phyloP scores from a whole-genome alignment of 306 rosid genomes.

The Ormosia semicastrata region DNA sequence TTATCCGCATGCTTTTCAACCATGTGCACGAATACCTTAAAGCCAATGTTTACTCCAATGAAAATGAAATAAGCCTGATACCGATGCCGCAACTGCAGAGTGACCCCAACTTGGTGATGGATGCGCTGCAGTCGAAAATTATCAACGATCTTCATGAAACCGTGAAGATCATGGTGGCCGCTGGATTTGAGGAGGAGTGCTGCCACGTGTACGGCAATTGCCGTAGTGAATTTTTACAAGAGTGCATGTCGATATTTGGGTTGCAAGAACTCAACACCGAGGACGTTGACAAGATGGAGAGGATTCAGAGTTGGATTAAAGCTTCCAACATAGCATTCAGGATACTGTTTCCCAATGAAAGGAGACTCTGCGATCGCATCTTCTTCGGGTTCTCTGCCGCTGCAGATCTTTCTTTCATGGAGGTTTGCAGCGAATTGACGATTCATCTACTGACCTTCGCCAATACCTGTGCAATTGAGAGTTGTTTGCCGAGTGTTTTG shows the following conservation, averaged over 20 bases:
- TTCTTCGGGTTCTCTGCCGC: conserved; percentile 62
- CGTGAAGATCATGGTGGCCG: conserved; percentile 58
- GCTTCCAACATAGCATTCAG: conserved; percentile 46
- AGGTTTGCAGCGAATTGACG: conserved; percentile 59
- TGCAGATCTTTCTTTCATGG: conserved; percentile 61
- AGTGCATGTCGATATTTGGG: conserved; percentile 60
- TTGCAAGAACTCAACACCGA: conserved; percentile 52
- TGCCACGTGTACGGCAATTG: conserved; percentile 56
- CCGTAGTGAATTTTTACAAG: conserved; percentile 60
- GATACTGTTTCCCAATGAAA: conserved; percentile 63
- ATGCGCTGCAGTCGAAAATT: conserved; percentile 51
- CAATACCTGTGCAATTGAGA: conserved; percentile 50
- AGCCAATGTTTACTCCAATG: too few relatives aligned
- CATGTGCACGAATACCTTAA: neutral
- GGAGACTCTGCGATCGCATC: conserved; percentile 61
- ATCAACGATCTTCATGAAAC: conserved; percentile 62
- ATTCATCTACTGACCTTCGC: conserved; percentile 63
- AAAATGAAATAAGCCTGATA: too few relatives aligned
- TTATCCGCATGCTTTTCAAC: neutral
- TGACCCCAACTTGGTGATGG: conserved; percentile 57
- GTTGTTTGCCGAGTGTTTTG: conserved; percentile 49
- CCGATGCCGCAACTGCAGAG: too few relatives aligned
- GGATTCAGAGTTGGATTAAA: conserved; percentile 68
- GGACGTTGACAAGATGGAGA: conserved; percentile 59
- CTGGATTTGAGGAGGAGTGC: conserved; percentile 66